These are phyloP conservation scores for Pisolithus thermaeus DNA, from an alignment of 1,284 basidiomycete species.

Conservation along the genomic window DNA sequence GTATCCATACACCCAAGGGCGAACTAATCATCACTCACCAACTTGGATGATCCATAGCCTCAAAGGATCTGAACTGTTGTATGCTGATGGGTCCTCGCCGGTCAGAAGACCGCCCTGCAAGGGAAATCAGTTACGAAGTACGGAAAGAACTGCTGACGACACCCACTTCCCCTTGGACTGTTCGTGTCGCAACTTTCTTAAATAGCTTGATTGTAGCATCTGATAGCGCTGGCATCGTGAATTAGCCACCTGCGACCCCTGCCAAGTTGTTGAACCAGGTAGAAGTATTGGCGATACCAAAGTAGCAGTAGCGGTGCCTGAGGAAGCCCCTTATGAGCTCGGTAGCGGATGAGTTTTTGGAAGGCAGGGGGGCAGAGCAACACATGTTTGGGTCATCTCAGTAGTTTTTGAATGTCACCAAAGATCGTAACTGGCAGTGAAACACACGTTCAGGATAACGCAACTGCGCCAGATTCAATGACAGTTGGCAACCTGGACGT, in stretches of 20 bases:
- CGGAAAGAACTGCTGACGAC: background rate
- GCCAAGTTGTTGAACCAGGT: background rate
- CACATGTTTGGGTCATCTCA: too few relatives aligned
- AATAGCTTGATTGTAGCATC: background rate
- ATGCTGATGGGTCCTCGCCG: conserved; percentile 48
- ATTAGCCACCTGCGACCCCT: background rate
- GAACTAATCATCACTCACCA: conserved; percentile 29
- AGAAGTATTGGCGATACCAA: background rate
- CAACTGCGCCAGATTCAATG: too few relatives aligned
- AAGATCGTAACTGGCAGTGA: too few relatives aligned
- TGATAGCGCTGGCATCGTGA: conserved; percentile 9
- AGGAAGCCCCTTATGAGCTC: too few relatives aligned
- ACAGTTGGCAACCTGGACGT: too few relatives aligned
- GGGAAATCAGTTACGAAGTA: background rate
- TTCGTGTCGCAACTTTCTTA: conserved; percentile 8
- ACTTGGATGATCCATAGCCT: conserved; percentile 70
- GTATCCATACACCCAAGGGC: background rate
- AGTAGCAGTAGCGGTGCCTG: too few relatives aligned
- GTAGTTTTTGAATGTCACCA: too few relatives aligned
- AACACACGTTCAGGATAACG: too few relatives aligned
- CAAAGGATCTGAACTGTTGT: conserved; percentile 53
- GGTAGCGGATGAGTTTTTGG: too few relatives aligned
- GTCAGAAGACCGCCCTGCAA: conserved; percentile 47
- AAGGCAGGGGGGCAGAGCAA: too few relatives aligned
- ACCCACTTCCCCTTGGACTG: conserved; percentile 17